Evolutionary conservation across 805 yeast genomes (phyloP).

Genomic region (Ogataea paraovalis): DNA sequence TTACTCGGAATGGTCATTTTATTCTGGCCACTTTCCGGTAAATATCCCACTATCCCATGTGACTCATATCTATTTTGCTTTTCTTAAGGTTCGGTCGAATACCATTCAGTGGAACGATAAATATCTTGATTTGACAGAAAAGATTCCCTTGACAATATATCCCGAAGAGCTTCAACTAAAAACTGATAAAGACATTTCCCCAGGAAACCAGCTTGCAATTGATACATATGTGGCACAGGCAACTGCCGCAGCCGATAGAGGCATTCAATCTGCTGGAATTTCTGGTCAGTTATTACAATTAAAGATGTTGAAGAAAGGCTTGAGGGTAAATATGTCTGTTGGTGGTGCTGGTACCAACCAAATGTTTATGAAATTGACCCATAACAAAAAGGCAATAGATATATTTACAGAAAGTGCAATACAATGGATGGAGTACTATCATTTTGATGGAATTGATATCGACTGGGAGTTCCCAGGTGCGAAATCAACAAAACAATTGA

Average conservation of each 20-base stretch:
- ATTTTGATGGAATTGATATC: constrained; percentile 86
- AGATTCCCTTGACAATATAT: constrained; percentile 11
- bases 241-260: background rate
- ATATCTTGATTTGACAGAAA: constrained; percentile 56
- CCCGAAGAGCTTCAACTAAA: background rate
- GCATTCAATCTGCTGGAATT: constrained; percentile 20
- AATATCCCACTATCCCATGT: constrained; percentile 55
- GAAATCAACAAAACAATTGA: constrained; percentile 42
- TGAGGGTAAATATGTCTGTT: constrained; percentile 66
- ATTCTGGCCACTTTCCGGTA: constrained; percentile 55
- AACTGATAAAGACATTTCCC: background rate
- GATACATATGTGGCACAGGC: background rate
- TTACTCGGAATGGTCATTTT: constrained; percentile 65
- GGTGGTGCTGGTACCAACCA: constrained; percentile 71
- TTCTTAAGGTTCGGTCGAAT: constrained; percentile 51
- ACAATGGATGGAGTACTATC: constrained; percentile 44
- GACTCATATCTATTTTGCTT: constrained; percentile 77
- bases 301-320: constrained; percentile 24
- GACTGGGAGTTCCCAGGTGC: constrained; percentile 90
- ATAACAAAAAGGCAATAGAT: constrained; percentile 26
- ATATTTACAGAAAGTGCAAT: constrained; percentile 50
- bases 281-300: constrained; percentile 30
- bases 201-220: background rate
- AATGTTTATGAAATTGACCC: constrained; percentile 33
- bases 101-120: constrained; percentile 59